Evolutionary conservation across 768 basidiomycete genomes (phyloP), one percentile per base, ranked within the genome.

Genomic region (Ramaria rubella): DNA sequence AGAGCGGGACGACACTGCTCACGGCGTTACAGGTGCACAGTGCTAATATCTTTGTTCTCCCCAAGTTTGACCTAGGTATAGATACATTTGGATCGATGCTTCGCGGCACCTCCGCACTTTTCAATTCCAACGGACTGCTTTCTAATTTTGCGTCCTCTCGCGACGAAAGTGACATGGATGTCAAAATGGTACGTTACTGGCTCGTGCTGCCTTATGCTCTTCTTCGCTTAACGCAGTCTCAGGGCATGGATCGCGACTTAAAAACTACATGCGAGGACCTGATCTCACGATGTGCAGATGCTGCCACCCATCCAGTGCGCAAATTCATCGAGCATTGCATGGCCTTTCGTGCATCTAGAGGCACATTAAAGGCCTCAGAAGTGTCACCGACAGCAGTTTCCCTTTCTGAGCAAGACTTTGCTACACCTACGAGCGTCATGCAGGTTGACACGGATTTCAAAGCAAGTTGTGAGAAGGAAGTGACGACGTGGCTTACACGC

Each of bases 191-290:
- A 64, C 51, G 77, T 70, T 36, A 23, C 24, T 24, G 24, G 31
- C 21, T 49, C n/a, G 12, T 1, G 14, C 19, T 52, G 26, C 51
- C 23, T 42, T 49, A 52, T 30, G 46, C 14, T 26, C 46, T 42
- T 21, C 17, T 19, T 42, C 23, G 23, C 23, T 42, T 17, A 42
- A 42, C 23, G n/a, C n/a, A 42, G 40, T 4, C 23, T 17, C 68
- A 94, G 90, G 86, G 85, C 58, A 87, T 96, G 62, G 95, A 97
- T 70, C 78, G 85, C 48, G 87, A 87, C 29, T 81, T 97, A 27
- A 90, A 92, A 64, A 75, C 76, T 17, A 86, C 84, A 0, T 98
- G 94, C 71, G 92, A 95, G 72, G 81, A 83, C 38, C 78, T 92
- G 34, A 95, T 98, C 57, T 70, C 76, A 3, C 70, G 79, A 14